Base-by-base conservation (phyloP, 805 yeast genomes). In the Zygosaccharomyces bisporus region DNA sequence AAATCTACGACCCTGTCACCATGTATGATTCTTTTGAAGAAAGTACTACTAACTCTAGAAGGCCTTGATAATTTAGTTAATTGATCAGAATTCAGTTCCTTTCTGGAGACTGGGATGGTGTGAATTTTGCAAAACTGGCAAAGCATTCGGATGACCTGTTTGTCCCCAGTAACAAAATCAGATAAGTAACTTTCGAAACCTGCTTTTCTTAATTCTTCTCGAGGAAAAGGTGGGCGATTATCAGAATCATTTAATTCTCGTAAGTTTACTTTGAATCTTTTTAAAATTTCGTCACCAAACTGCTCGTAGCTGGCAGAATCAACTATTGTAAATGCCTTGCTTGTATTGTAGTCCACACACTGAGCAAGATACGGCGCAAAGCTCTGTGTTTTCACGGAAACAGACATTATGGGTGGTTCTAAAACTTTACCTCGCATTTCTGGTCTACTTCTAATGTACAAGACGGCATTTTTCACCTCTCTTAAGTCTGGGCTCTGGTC, bases 101-200 rank as follows among this genome's bases (percentile, higher is more conserved):
- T 65, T 12, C 68, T 63, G 0, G 86, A 58, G 4, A 83, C 81
- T 0, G 97, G 96, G 21, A 86, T 76, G 42, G 63, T 60, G 49
- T 79, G 73, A 13, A 80, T 60, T 35, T 74, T 71, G 8, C 71
- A 60, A 9, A 68, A 63, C 49, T 77, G 81, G 51, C 84, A 79
- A 24, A 90, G 70, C 88, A 85, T 87, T 43, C 74, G 72, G 40
- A 87, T 58, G 1, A 91, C 95, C 7, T 76, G 75, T 4, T 63
- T 57, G 1, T 96, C 95, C 0, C 96, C 98, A 2, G 66, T 63
- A 2, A 91, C 56, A 50, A 78, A 78, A 54, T 93, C 96, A 2
- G 75, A 63, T 19, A 89, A 53, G 56, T 78, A 86, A 1, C 95
- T 93, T 44, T 86, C 95, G 61, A 93, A 89, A 0, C 96, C 96